Evolutionary conservation across 257 asterid genomes (phyloP).

Genomic region (Anisodus tanguticus): DNA sequence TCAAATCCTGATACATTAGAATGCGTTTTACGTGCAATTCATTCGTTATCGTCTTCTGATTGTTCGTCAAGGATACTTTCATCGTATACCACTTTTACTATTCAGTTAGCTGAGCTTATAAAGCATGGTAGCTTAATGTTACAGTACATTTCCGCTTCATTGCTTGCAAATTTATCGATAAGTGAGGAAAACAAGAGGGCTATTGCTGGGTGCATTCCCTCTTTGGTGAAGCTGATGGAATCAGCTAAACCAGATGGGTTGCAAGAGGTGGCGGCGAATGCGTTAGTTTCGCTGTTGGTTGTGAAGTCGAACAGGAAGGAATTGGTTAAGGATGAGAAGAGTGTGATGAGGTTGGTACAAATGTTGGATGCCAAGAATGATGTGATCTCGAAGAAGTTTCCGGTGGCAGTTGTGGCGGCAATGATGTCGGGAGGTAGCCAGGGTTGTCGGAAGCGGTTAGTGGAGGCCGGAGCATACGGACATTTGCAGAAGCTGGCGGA

Average conservation of each 20-base stretch:
- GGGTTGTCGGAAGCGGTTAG: slow-evolving; percentile 76
- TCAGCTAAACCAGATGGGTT: slow-evolving; percentile 85
- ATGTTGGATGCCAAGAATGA: slow-evolving; percentile 81
- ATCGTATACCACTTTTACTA: slow-evolving; percentile 60
- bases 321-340: slow-evolving; percentile 84
- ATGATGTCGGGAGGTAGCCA: slow-evolving; percentile 89
- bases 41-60: slow-evolving; percentile 71
- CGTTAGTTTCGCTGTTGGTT: slow-evolving; percentile 69
- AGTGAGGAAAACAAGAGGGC: slow-evolving; percentile 77
- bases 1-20: slow-evolving; percentile 67
- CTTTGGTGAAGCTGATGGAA: slow-evolving; percentile 86
- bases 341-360: slow-evolving; percentile 67
- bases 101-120: slow-evolving; percentile 68
- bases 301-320: slow-evolving; percentile 75
- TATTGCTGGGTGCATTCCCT: slow-evolving; percentile 69
- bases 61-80: slow-evolving; percentile 62
- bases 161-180: slow-evolving; percentile 70
- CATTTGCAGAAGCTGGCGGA: slow-evolving; percentile 79
- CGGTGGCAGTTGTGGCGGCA: slow-evolving; percentile 73
- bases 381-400: slow-evolving; percentile 72
- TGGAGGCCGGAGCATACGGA: slow-evolving; percentile 66
- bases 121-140: slow-evolving; percentile 71
- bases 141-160: slow-evolving; percentile 81
- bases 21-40: slow-evolving; percentile 75
- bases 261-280: slow-evolving; percentile 88